These are phyloP conservation scores for Ascochyta lentis DNA, from an alignment of 2,329 filamentous ascomycete genomes.

Conservation along the genomic window DNA sequence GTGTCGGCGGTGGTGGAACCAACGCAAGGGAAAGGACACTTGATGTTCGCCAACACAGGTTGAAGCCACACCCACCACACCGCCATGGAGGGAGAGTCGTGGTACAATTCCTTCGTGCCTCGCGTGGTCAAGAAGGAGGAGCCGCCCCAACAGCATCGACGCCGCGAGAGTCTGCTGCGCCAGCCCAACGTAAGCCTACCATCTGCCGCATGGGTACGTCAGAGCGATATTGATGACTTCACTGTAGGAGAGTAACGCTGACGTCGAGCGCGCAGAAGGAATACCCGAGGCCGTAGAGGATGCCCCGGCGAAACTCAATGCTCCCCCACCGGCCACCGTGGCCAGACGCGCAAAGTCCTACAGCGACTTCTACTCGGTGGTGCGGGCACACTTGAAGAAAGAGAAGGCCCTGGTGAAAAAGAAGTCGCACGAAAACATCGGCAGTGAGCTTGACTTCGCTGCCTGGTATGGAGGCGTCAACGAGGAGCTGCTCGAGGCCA, in stretches of 20 bases:
- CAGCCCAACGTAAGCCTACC: slow-evolving; percentile 56
- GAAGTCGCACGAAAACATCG: slow-evolving; percentile 52
- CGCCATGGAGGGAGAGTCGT: slow-evolving; percentile 75
- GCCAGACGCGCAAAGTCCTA: slow-evolving; percentile 76
- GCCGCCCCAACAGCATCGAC: slow-evolving; percentile 60
- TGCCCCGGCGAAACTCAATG: slow-evolving; percentile 57
- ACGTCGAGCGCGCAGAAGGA: slow-evolving; percentile 61
- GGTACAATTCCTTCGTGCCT: slow-evolving; percentile 77
- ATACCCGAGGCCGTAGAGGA: slow-evolving; percentile 68
- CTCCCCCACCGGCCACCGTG: slow-evolving; percentile 71
- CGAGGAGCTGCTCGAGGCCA: slow-evolving; percentile 76
- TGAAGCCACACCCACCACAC: slow-evolving; percentile 12
- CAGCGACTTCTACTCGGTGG: slow-evolving; percentile 75
- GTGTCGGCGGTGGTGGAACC: slow-evolving; percentile 1
- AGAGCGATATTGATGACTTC: slow-evolving; percentile 50
- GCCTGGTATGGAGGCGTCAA: slow-evolving; percentile 67
- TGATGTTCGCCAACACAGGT: slow-evolving; percentile 2
- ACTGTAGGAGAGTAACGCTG: slow-evolving; percentile 62
- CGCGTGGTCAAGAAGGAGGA: slow-evolving; percentile 62
- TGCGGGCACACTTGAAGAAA: slow-evolving; percentile 63
- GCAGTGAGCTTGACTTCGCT: slow-evolving; percentile 66
- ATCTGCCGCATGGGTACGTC: slow-evolving; percentile 38
- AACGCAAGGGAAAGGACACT: slow-evolving; percentile 7
- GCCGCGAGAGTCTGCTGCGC: slow-evolving; percentile 71
- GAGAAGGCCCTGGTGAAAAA: slow-evolving; percentile 52